These are phyloP conservation scores for Aspergillus aculeatus DNA, from an alignment of 2,329 filamentous ascomycete genomes.

Conservation along the genomic window DNA sequence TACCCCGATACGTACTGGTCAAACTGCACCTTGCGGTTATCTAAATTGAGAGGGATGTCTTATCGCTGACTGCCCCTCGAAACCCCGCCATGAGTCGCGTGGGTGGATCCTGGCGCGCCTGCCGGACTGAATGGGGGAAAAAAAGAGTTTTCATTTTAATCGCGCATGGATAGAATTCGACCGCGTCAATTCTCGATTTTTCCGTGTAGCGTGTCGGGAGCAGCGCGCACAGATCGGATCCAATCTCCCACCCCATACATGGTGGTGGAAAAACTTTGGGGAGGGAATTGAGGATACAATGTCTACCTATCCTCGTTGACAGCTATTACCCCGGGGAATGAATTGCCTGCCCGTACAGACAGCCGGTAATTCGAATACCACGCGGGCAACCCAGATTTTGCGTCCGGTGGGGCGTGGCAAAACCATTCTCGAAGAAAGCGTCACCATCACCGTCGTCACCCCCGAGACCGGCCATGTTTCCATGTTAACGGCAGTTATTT, in stretches of 20 bases:
- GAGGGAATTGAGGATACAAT: neutral
- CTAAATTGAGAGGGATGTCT: conserved; percentile 12
- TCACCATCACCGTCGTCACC: conserved; percentile 13
- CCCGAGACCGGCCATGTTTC: conserved; percentile 25
- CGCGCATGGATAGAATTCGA: conserved; percentile 2
- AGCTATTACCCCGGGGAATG: neutral
- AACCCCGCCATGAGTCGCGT: conserved; percentile 25
- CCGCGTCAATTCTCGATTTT: neutral
- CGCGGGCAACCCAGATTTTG: neutral
- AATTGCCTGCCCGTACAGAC: neutral
- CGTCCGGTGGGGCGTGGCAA: conserved; percentile 33
- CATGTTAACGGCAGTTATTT: conserved; percentile 13
- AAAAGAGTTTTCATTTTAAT: conserved; percentile 4
- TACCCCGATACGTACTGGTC: conserved; percentile 3
- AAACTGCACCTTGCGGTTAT: conserved; percentile 18
- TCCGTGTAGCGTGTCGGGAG: neutral
- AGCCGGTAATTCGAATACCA: conserved; percentile 4
- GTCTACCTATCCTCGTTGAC: neutral
- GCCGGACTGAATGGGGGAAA: conserved; percentile 15
- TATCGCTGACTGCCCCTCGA: conserved; percentile 23
- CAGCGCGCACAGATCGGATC: neutral
- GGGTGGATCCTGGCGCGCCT: conserved; percentile 23
- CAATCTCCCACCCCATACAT: neutral
- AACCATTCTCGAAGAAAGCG: conserved; percentile 30
- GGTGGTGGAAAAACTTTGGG: neutral